Conservation (phyloP, 768 basidiomycete genomes). For the Xerocomus brunneocitrinus region DNA sequence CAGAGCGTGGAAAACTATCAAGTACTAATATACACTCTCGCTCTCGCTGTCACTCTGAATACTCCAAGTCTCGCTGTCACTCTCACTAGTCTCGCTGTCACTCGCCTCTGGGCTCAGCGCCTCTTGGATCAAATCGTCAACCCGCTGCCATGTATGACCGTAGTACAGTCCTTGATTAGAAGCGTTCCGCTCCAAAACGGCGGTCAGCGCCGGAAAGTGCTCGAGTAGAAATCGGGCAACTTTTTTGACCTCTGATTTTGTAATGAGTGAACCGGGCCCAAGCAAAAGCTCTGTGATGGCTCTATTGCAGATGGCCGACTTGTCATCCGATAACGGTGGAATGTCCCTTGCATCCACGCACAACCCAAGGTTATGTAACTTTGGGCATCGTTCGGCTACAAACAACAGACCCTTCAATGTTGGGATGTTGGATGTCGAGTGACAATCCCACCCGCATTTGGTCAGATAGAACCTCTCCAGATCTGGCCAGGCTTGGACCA, state of each 20-base stretch:
- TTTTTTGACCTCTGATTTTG: not conserved
- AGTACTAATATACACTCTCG: not conserved
- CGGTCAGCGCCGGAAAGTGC: not conserved
- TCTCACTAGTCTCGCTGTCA: not conserved
- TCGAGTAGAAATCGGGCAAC: not conserved
- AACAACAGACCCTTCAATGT: not conserved
- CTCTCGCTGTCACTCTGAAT: not conserved
- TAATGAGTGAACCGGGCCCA: not conserved
- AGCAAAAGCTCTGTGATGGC: not conserved
- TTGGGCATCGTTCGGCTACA: not conserved
- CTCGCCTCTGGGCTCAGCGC: too few species aligned
- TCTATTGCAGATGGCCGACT: not conserved
- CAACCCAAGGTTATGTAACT: not conserved
- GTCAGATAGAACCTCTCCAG: not conserved
- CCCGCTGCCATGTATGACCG: not conserved
- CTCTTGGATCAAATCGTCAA: not conserved
- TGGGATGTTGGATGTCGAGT: not conserved
- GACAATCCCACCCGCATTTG: not conserved
- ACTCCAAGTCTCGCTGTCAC: not conserved
- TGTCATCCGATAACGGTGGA: not conserved
- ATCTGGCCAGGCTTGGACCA: not conserved
- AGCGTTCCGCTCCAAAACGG: not conserved
- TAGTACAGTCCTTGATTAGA: not conserved
- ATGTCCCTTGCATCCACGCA: not conserved
- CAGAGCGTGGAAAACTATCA: not conserved